phyloP scores from a whole-genome alignment of 2,329 filamentous ascomycete species.

The Sporothrix dimorphospora region DNA sequence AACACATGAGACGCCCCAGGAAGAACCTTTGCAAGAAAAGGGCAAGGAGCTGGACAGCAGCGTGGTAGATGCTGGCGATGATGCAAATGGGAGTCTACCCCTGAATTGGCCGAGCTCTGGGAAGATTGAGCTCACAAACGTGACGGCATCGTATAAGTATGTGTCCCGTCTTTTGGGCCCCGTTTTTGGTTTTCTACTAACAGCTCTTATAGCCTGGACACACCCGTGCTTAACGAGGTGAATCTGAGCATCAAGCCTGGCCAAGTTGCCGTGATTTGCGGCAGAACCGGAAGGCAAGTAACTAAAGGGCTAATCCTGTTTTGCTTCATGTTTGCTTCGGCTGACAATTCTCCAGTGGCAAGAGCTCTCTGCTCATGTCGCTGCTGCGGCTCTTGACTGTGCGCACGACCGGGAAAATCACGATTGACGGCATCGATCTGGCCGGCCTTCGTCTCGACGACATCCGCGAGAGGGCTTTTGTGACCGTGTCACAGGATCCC shows the following conservation, averaged over 20 bases:
- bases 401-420: conserved; percentile 46
- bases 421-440: conserved; percentile 53
- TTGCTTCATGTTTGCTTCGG: no score
- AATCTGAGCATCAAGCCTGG: conserved; percentile 44
- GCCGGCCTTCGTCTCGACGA: conserved; percentile 46
- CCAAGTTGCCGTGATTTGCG: conserved; percentile 55
- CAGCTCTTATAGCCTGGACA: conserved; percentile 27
- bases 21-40: conserved; percentile 34
- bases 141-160: conserved; percentile 41
- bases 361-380: conserved; percentile 49
- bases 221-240: conserved; percentile 37
- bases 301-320: no score
- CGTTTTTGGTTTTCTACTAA: not conserved
- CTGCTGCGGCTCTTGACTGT: conserved; percentile 55
- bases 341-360: conserved; percentile 39
- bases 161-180: not conserved
- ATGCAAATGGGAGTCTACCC: not conserved
- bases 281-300: conserved; percentile 53
- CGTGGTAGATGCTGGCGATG: conserved; percentile 2
- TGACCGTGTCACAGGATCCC: conserved; percentile 43
- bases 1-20: conserved; percentile 36
- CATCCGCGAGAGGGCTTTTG: conserved; percentile 48
- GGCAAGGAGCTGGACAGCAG: not conserved
- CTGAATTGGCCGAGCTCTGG: conserved; percentile 39
- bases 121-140: conserved; percentile 35